Evolutionary conservation across 75 land plant species (phyloP).

Genomic region (Picea glauca): DNA sequence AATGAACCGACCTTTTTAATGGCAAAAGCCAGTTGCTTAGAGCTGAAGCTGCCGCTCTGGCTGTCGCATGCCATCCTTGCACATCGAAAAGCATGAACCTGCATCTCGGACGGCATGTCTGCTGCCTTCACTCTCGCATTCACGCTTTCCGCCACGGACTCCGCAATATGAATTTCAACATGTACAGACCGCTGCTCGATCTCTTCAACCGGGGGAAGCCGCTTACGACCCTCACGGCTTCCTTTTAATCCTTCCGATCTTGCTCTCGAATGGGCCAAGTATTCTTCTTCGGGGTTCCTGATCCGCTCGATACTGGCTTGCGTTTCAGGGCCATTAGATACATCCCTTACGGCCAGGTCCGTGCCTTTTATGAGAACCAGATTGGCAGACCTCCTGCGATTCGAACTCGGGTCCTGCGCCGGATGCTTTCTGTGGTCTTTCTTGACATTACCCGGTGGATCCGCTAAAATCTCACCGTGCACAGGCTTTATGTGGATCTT

Average conservation of each 20-base stretch:
- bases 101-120: conserved; percentile 87
- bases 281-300: background rate
- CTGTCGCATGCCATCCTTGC: conserved; percentile 55
- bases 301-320: background rate
- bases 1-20: conserved; percentile 63
- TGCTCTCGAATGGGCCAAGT: background rate
- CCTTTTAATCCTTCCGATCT: background rate
- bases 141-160: conserved; percentile 23
- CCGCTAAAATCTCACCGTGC: no score
- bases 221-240: background rate
- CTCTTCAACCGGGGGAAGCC: background rate
- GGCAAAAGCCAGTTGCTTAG: conserved; percentile 62
- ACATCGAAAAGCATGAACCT: conserved; percentile 71
- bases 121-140: conserved; percentile 44
- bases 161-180: background rate
- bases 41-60: conserved; percentile 40
- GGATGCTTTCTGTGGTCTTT: no score
- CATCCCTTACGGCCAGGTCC: conserved; percentile 7
- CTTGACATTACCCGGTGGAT: no score
- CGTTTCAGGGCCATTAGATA: background rate
- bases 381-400: background rate
- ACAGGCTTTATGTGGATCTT: no score
- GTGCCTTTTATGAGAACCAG: background rate
- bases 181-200: background rate
- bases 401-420: background rate